Evolutionary conservation across 192 early-diverging fungal genomes (phyloP), one percentile per base, ranked within the genome.

Genomic region (Mortierella hygrophila): DNA sequence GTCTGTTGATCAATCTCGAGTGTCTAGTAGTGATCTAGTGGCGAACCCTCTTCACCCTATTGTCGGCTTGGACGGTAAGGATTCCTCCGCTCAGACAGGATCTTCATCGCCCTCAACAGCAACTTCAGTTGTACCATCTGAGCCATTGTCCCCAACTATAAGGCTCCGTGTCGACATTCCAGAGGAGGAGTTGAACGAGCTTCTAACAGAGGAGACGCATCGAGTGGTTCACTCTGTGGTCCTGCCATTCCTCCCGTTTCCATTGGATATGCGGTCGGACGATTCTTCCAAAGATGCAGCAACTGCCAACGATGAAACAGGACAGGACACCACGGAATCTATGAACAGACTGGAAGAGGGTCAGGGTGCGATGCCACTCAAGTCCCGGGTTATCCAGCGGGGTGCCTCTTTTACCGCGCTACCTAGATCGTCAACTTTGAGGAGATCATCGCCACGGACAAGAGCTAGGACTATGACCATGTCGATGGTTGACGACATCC

Each of bases 191-290:
- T 15, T 86, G 52, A 73, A 80, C n/a, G 71, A 69, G 0, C 84
- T 81, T 10, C 18, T 80, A 21, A 35, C 84, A 9, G 77, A 81
- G 35, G 84, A 86, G 70, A 81, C 84, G 18, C 70, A 78, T 29
- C 74, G 84, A 29, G 75, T 86, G 6, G 84, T 79, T 26, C 78
- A 86, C 0, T 80, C 84, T 1, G 76, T 81, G 20, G 76, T 86
- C 37, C 68, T 86, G 18, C 84, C 84, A 1, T 86, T 86, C 68
- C n/a, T 86, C 1, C 84, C 84, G 18, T 85, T 85, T 15, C 75
- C 83, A 7, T 40, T 74, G 18, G 68, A 23, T 41, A 60, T 13
- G 23, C 21, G 49, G 15, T 15, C 55, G 21, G 35, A 35, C 11
- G 71, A 68, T 69, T 26, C 23, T 4, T 41, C 55, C 32, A 16